These are phyloP conservation scores for Entomortierella lignicola DNA, from an alignment of 192 early-diverging fungal genomes.

Conservation along the genomic window DNA sequence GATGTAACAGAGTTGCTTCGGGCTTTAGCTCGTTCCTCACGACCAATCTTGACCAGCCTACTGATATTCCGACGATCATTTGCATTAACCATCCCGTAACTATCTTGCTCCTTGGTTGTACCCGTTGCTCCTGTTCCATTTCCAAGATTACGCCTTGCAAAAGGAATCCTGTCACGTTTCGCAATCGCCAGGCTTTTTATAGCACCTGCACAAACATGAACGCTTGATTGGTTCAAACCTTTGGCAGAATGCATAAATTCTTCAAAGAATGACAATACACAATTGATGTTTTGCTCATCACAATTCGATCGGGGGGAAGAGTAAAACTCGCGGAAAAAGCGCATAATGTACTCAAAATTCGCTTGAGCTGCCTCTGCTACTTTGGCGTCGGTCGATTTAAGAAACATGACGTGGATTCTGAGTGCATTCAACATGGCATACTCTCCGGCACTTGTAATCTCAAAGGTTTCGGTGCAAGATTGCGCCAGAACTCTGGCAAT, in stretches of 20 bases:
- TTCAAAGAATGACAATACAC: slow-evolving; percentile 51
- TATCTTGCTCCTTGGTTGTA: neutral
- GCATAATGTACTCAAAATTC: slow-evolving; percentile 49
- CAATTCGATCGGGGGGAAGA: slow-evolving; percentile 35
- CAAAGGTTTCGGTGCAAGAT: slow-evolving; percentile 29
- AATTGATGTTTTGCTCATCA: slow-evolving; percentile 49
- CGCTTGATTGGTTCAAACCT: slow-evolving; percentile 38
- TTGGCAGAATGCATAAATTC: slow-evolving; percentile 56
- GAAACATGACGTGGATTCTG: slow-evolving; percentile 51
- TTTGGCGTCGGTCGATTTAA: slow-evolving; percentile 37
- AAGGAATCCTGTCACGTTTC: slow-evolving; percentile 36
- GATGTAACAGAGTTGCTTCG: slow-evolving; percentile 23
- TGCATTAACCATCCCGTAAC: neutral
- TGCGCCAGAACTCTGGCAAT: slow-evolving; percentile 46
- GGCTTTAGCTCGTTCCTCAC: slow-evolving; percentile 46
- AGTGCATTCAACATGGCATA: slow-evolving; percentile 49
- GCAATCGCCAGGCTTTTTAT: slow-evolving; percentile 47
- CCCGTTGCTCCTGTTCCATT: neutral
- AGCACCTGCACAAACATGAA: slow-evolving; percentile 50
- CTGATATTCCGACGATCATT: slow-evolving; percentile 27
- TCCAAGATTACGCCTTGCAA: neutral
- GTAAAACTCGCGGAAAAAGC: slow-evolving; percentile 51
- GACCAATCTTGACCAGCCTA: slow-evolving; percentile 49
- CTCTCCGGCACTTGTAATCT: slow-evolving; percentile 42
- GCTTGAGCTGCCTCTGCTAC: slow-evolving; percentile 35